Evolutionary conservation across 192 early-diverging fungal species (phyloP).

Genomic region (Backusella tarrabulga): DNA sequence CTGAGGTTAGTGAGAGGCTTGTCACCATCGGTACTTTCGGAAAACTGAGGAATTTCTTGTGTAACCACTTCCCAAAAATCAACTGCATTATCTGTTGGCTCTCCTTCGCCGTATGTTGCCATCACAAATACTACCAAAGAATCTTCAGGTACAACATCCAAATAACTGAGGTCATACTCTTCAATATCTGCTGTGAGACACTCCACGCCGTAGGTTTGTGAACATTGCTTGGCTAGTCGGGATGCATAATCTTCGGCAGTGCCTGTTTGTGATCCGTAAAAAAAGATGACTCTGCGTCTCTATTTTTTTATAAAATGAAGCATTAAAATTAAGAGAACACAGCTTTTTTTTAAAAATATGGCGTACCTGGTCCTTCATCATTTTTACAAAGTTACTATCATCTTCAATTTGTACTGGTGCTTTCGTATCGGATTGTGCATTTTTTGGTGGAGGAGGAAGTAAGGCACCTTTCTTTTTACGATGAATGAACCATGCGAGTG

Average conservation of each 20-base stretch:
- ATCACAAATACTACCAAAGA: conserved; percentile 85
- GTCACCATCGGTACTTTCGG: conserved; percentile 52
- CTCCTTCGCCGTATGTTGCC: conserved; percentile 96
- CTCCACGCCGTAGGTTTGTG: conserved; percentile 64
- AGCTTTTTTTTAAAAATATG: background rate
- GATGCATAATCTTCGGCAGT: conserved; percentile 97
- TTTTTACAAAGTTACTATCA: conserved; percentile 51
- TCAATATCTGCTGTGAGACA: conserved; percentile 83
- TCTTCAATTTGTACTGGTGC: conserved; percentile 33
- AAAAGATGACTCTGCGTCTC: conserved; percentile 75
- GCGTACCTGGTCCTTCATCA: conserved; percentile 52
- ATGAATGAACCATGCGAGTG: conserved; percentile 30
- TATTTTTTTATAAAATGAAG: conserved; percentile 24
- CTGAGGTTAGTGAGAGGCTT: conserved; percentile 50
- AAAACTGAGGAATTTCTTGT: conserved; percentile 63
- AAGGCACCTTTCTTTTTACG: conserved; percentile 15
- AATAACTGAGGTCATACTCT: conserved; percentile 84
- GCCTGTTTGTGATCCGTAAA: conserved; percentile 98
- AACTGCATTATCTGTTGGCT: conserved; percentile 96
- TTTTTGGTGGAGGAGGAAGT: conserved; percentile 15
- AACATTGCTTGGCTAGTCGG: conserved; percentile 84
- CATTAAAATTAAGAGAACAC: background rate
- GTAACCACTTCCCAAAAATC: conserved; percentile 90
- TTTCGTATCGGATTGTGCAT: conserved; percentile 26
- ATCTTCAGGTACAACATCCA: conserved; percentile 65